A percentile compares a stretch with the other conserved stretches of the same genome.
Evolutionary conservation across 2,329 filamentous ascomycete genomes (phyloP).

Genomic region (Sporothrix brunneoviolacea): DNA sequence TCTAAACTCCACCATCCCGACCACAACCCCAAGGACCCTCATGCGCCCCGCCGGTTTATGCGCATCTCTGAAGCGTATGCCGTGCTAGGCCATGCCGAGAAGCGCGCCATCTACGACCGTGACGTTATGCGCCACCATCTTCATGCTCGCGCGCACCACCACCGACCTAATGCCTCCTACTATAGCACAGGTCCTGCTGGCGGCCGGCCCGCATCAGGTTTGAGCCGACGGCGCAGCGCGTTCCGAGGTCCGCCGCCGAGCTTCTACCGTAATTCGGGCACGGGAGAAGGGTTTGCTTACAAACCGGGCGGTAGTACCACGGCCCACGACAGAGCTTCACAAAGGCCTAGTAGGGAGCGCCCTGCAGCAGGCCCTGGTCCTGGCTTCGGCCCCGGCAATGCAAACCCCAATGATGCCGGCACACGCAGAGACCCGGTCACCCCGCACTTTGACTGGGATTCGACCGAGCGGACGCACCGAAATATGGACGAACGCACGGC

Average conservation of each 20-base stretch:
- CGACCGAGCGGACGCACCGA: slow-evolving; percentile 68
- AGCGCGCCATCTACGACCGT: slow-evolving; percentile 76
- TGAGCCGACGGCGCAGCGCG: slow-evolving; percentile 66
- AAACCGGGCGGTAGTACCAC: slow-evolving; percentile 32
- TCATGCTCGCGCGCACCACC: slow-evolving; percentile 28
- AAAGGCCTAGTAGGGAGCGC: no score
- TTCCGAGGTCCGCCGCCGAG: slow-evolving; percentile 84
- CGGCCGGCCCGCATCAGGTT: slow-evolving; percentile 69
- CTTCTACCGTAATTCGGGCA: slow-evolving; percentile 62
- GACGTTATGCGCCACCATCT: slow-evolving; percentile 44
- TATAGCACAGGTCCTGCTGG: slow-evolving; percentile 58
- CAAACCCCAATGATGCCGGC: slow-evolving; percentile 18
- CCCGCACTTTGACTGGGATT: slow-evolving; percentile 69
- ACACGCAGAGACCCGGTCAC: slow-evolving; percentile 41
- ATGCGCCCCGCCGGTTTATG: slow-evolving; percentile 69
- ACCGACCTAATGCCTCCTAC: slow-evolving; percentile 40
- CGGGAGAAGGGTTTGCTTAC: slow-evolving; percentile 14
- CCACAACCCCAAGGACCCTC: slow-evolving; percentile 70
- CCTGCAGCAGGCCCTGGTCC: not conserved
- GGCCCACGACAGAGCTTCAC: slow-evolving; percentile 22
- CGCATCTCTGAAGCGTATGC: slow-evolving; percentile 79
- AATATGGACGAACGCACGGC: slow-evolving; percentile 48
- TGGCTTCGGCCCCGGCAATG: slow-evolving; percentile 11
- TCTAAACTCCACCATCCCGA: slow-evolving; percentile 92
- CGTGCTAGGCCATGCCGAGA: slow-evolving; percentile 63